Evolutionary conservation across 371 early-diverging fungal genomes (phyloP), one percentile per base, ranked within the genome.

Genomic region (Rhizomucor pusillus): DNA sequence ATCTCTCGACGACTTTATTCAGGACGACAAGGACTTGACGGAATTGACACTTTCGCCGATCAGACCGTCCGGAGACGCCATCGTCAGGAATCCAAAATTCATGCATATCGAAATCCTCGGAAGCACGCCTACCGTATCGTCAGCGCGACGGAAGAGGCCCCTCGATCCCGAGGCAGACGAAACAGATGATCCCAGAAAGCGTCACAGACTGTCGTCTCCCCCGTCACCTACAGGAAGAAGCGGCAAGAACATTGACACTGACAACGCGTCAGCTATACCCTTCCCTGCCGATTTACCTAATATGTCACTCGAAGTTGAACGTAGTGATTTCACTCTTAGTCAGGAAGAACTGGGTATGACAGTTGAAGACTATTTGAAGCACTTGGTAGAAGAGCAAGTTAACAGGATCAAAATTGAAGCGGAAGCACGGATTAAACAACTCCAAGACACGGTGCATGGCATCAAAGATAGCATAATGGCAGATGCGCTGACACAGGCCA

Each of bases 31-130:
- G 5, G 47, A 19, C 0, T 47, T 47, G 1, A 25, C 19, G 24
- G 47, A n/a, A 19, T 47, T 47, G 11, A 47, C 47, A 7, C 47
- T 47, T 25, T 47, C 47, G 25, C 47, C 47, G 47, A 47, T 47
- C 18, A 18, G 47, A 20, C 47, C 47, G 4, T 1, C 25, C 5
- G 47, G 47, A 6, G 47, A 47, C 14, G 47, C 23, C 24, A 14
- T 22, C 14, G 14, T 37, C 9, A 9, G 37, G 14, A 9, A 37
- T 37, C 37, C 37, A 14, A 14, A 14, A 9, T 11, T 37, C 11
- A 14, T 14, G 11, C 11, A 37, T 9, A 14, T 14, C 11, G 37
- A 14, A 9, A 37, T 37, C 11, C 37, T 37, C 11, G 11, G 14
- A 14, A 37, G 37, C 14, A 37, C 37, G 37, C 37, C 37, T 37